Conservation (phyloP, 805 yeast genomes). For the Torulaspora delbrueckii region DNA sequence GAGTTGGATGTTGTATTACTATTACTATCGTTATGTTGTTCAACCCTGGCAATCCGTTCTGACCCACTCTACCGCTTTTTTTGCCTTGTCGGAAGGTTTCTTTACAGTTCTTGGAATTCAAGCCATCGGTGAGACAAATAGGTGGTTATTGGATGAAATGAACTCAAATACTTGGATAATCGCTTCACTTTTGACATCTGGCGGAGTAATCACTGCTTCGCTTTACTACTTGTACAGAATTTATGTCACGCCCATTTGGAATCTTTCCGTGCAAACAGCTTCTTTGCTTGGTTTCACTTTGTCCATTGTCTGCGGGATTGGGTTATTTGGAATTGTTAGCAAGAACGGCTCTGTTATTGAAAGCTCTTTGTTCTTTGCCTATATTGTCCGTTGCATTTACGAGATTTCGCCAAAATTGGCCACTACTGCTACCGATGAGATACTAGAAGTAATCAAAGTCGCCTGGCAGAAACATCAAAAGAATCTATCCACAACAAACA, state of each 20-base stretch:
- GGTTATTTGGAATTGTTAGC: slow-evolving; percentile 77
- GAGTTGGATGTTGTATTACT: slow-evolving; percentile 29
- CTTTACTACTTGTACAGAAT: slow-evolving; percentile 77
- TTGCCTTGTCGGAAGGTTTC: slow-evolving; percentile 87
- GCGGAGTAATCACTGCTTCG: slow-evolving; percentile 69
- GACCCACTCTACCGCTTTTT: slow-evolving; percentile 79
- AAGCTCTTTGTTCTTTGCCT: slow-evolving; percentile 78
- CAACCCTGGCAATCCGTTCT: slow-evolving; percentile 68
- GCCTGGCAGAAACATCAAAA: slow-evolving; percentile 36
- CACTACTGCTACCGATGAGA: slow-evolving; percentile 44
- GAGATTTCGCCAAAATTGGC: slow-evolving; percentile 88
- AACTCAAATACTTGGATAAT: slow-evolving; percentile 78
- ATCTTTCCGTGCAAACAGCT: slow-evolving; percentile 67
- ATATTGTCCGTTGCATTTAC: slow-evolving; percentile 87
- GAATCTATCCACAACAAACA: slow-evolving; percentile 33
- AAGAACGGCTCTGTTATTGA: slow-evolving; percentile 89
- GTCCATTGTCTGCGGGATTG: slow-evolving; percentile 67
- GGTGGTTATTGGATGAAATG: slow-evolving; percentile 49
- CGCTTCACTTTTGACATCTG: slow-evolving; percentile 63
- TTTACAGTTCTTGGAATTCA: slow-evolving; percentile 90
- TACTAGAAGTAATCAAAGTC: slow-evolving; percentile 37
- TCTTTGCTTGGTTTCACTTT: slow-evolving; percentile 81
- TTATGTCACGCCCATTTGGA: slow-evolving; percentile 69
- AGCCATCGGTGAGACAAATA: slow-evolving; percentile 77
- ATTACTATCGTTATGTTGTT: slow-evolving; percentile 39